Conservation (phyloP, 2,329 filamentous ascomycete species). For the Alternaria sp. region DNA sequence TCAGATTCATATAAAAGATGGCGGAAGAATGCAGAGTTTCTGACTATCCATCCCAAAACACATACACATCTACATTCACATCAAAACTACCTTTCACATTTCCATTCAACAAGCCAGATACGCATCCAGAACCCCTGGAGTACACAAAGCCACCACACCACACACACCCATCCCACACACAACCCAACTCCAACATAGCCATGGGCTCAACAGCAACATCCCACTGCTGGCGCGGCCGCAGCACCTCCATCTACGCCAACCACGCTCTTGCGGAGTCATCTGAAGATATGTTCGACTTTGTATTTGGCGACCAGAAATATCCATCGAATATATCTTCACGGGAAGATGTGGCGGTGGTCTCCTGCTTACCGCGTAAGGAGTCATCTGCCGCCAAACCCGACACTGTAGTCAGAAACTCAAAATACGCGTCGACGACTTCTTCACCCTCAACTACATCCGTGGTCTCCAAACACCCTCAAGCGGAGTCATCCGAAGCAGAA, state of each 20-base stretch:
- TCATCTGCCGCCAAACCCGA: too few relatives aligned
- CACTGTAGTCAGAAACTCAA: too few relatives aligned
- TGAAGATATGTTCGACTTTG: not conserved
- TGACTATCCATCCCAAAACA: not conserved
- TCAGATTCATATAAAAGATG: not conserved
- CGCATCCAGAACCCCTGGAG: not conserved
- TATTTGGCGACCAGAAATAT: not conserved
- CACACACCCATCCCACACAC: not conserved
- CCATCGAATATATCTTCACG: not conserved
- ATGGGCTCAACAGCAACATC: not conserved
- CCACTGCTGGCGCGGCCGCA: not conserved
- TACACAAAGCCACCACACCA: not conserved
- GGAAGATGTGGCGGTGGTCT: not conserved
- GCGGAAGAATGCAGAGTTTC: not conserved
- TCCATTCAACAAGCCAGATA: too few relatives aligned
- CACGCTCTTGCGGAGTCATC: not conserved
- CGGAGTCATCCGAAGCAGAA: rapidly evolving
- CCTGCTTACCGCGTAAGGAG: not conserved
- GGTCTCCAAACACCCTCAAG: too few relatives aligned
- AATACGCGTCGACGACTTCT: too few relatives aligned
- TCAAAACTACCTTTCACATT: too few relatives aligned
- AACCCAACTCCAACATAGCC: not conserved
- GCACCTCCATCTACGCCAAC: not conserved
- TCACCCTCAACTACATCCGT: too few relatives aligned
- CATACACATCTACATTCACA: not conserved